Evolutionary conservation across 2,329 filamentous ascomycete species (phyloP).

Genomic region (Rhexocercosporidium sp.): DNA sequence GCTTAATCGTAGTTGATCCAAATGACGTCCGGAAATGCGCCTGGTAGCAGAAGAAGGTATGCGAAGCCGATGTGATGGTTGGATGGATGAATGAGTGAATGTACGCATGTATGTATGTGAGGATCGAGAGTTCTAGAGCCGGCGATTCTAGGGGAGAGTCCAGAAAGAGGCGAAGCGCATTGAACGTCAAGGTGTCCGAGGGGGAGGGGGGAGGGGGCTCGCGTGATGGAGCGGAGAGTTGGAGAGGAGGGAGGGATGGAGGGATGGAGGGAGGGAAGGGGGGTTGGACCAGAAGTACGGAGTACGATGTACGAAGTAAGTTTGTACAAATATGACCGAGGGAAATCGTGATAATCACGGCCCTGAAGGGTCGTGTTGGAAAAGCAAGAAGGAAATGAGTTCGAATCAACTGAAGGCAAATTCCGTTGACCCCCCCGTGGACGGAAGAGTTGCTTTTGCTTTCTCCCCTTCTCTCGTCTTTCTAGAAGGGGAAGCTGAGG

Average conservation of each 20-base stretch:
- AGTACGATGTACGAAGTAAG: no score
- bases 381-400: background rate
- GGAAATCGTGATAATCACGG: background rate
- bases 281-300: no score
- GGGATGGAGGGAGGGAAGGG: no score
- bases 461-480: background rate
- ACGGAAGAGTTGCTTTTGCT: background rate
- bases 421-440: no score
- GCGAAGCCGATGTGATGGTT: no score
- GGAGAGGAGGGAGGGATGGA: no score
- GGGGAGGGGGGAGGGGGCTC: background rate
- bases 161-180: background rate
- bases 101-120: no score
- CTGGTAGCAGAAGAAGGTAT: background rate
- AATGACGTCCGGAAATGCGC: background rate
- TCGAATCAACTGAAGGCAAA: background rate
- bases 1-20: background rate
- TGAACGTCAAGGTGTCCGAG: no score
- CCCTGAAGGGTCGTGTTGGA: background rate
- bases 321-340: background rate
- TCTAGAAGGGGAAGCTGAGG: background rate
- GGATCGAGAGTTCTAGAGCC: background rate
- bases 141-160: background rate
- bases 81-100: no score
- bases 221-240: background rate